Conservation (phyloP, 1,139 yeast genomes). For the Candida tetrigidarum region DNA sequence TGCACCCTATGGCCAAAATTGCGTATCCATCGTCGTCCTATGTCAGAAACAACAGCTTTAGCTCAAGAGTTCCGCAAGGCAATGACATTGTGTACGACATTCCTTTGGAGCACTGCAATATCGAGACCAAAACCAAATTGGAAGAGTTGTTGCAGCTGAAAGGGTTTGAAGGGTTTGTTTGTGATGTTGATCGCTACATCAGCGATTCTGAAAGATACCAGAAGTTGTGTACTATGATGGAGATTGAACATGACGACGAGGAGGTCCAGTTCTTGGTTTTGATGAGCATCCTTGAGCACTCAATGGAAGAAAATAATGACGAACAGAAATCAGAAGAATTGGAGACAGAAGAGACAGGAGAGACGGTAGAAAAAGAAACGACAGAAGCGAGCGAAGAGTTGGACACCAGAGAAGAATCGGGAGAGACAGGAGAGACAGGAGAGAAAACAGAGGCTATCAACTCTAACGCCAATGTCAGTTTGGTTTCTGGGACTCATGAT, state of each 20-base stretch:
- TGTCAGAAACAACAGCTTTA: slow-evolving; percentile 3
- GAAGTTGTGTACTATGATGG: slow-evolving; percentile 19
- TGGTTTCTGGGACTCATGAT: background rate
- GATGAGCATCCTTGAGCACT: slow-evolving; percentile 23
- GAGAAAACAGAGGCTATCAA: background rate
- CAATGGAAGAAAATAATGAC: slow-evolving; percentile 10
- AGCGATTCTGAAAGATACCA: slow-evolving; percentile 31
- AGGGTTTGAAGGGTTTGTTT: slow-evolving; percentile 24
- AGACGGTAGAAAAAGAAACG: background rate
- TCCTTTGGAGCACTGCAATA: slow-evolving; percentile 28
- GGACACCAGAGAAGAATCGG: background rate
- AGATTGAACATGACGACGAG: slow-evolving; percentile 21
- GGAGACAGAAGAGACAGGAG: background rate
- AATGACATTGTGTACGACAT: slow-evolving; percentile 29
- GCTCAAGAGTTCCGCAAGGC: background rate
- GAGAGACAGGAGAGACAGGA: background rate
- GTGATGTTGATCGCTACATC: slow-evolving; percentile 26
- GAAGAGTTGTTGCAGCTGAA: slow-evolving; percentile 23
- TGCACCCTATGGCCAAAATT: slow-evolving; percentile 39
- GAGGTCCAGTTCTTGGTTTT: slow-evolving; percentile 27
- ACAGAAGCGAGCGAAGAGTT: background rate
- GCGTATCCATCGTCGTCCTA: slow-evolving; percentile 22
- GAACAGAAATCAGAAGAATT: slow-evolving; percentile 4
- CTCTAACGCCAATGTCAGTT: background rate
- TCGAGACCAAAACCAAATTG: slow-evolving; percentile 23